Conservation (phyloP, 1,284 basidiomycete genomes). For the Anthracocystis setariae region DNA sequence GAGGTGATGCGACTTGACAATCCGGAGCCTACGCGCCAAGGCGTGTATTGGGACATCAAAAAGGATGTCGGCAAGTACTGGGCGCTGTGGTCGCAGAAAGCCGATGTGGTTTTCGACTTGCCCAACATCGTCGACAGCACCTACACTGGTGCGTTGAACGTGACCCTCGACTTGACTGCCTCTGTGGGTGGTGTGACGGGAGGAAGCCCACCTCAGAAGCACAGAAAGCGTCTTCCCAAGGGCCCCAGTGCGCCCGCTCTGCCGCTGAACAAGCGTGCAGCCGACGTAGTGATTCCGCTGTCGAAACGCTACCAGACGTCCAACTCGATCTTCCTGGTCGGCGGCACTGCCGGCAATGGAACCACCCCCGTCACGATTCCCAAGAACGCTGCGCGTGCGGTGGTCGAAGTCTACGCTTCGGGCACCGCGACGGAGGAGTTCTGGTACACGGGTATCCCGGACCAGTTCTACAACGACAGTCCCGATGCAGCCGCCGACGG, state of each 20-base stretch:
- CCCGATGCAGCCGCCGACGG: conserved; percentile 72
- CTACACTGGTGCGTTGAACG: conserved; percentile 50
- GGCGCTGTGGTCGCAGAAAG: conserved; percentile 24
- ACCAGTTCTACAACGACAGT: conserved; percentile 73
- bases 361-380: conserved; percentile 34
- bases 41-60: conserved; percentile 42
- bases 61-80: conserved; percentile 54
- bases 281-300: conserved; percentile 41
- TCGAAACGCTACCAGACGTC: conserved; percentile 25
- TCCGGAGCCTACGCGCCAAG: conserved; percentile 47
- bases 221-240: neutral
- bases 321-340: conserved; percentile 40
- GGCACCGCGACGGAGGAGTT: conserved; percentile 46
- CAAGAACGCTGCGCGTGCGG: conserved; percentile 31
- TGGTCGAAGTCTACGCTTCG: conserved; percentile 52
- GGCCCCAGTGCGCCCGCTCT: neutral
- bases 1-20: conserved; percentile 58
- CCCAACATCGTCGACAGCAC: conserved; percentile 56
- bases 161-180: conserved; percentile 34
- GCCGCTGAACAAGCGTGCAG: conserved; percentile 18
- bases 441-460: conserved; percentile 78
- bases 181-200: conserved; percentile 8
- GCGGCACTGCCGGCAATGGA: conserved; percentile 26
- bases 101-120: conserved; percentile 47
- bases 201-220: neutral